These are phyloP conservation scores for Saccharomycopsis fermentans DNA, from an alignment of 805 yeast genomes.

Conservation along the genomic window DNA sequence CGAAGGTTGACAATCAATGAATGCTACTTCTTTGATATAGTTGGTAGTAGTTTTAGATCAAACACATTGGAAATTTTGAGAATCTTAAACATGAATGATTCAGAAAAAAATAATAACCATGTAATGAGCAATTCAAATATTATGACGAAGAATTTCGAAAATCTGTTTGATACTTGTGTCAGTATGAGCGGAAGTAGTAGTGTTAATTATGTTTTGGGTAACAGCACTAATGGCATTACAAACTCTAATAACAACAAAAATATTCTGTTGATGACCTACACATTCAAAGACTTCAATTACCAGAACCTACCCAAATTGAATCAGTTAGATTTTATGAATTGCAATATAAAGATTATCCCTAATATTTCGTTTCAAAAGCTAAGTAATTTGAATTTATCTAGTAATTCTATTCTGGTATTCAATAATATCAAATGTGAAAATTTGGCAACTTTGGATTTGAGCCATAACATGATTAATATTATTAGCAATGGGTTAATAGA, in stretches of 20 bases:
- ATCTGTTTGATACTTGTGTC: neutral
- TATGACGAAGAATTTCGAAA: neutral
- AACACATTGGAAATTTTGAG: neutral
- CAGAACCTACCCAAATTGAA: slow-evolving; percentile 1
- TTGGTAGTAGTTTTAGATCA: neutral
- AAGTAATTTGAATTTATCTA: neutral
- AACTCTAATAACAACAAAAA: neutral
- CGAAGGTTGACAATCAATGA: neutral
- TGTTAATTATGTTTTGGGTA: neutral
- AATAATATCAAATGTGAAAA: slow-evolving; percentile 11
- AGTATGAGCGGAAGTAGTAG: slow-evolving; percentile 2
- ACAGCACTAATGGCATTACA: neutral
- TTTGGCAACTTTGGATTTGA: slow-evolving; percentile 5
- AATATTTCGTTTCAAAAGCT: slow-evolving; percentile 1
- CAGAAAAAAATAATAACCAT: neutral
- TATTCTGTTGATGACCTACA: neutral
- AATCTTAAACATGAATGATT: neutral
- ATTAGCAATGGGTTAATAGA: neutral
- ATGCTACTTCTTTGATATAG: neutral
- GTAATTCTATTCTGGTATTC: slow-evolving; percentile 6
- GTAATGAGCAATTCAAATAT: neutral
- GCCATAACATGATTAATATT: slow-evolving; percentile 5
- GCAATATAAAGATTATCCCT: slow-evolving; percentile 5
- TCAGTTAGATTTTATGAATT: slow-evolving; percentile 1
- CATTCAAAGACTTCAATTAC: slow-evolving; percentile 5